Evolutionary conservation across 2,329 filamentous ascomycete species (phyloP).

Genomic region (Cercospora sp.): DNA sequence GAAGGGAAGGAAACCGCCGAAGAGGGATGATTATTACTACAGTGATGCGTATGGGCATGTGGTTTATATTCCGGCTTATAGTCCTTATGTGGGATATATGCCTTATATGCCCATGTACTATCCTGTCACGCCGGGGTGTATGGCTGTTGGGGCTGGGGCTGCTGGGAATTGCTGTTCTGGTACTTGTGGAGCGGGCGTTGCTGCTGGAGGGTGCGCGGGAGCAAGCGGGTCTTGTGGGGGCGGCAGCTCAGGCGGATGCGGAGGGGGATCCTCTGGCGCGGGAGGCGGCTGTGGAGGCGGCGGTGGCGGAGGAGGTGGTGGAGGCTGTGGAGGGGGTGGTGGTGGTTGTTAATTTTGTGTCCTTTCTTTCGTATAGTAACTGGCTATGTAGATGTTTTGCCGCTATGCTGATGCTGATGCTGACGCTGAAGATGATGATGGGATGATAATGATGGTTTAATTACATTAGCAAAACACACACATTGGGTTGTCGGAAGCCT

Average conservation of each 20-base stretch:
- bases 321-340: conserved; percentile 7
- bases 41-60: conserved; percentile 45
- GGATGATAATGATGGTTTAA: neutral
- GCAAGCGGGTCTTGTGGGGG: conserved; percentile 20
- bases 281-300: conserved; percentile 17
- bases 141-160: conserved; percentile 43
- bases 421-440: neutral
- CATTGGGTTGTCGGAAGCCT: neutral
- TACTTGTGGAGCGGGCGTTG: conserved; percentile 43
- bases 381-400: neutral
- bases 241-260: conserved; percentile 12
- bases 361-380: neutral
- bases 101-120: conserved; percentile 43
- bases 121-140: conserved; percentile 48
- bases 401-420: neutral
- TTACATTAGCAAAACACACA: conserved; percentile 2
- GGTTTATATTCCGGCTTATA: conserved; percentile 36
- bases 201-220: conserved; percentile 44
- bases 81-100: conserved; percentile 45
- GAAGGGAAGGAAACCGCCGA: conserved; percentile 40
- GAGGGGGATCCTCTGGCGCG: conserved; percentile 8
- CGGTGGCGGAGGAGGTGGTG: conserved; percentile 16
- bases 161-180: conserved; percentile 51
- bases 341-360: neutral
- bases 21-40: conserved; percentile 42